A percentile compares a stretch with the other conserved stretches of the same genome.
Conservation (phyloP, 78 protist genomes). For the Salpingoeca rosetta region DNA sequence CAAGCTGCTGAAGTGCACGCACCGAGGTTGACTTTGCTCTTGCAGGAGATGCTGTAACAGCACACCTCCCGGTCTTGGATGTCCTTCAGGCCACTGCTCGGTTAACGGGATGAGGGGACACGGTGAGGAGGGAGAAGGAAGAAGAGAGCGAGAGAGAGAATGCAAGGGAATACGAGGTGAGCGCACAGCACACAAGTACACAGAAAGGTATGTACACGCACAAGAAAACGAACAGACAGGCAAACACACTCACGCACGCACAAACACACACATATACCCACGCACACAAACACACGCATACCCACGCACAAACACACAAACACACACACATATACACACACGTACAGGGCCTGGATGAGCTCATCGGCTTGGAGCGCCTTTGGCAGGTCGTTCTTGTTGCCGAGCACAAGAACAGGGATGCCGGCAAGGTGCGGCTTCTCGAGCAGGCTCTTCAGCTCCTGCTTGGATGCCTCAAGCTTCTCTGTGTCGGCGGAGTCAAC, state of each 20-base stretch:
- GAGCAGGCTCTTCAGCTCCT: conserved; percentile 68
- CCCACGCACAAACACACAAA: too few species aligned
- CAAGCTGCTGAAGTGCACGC: too few species aligned
- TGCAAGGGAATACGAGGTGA: background rate
- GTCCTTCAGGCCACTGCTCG: conserved; percentile 45
- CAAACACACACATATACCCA: background rate
- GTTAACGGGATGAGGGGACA: too few species aligned
- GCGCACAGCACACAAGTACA: background rate
- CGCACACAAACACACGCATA: background rate
- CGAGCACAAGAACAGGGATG: conserved; percentile 91
- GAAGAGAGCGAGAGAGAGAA: background rate
- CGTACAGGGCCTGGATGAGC: conserved; percentile 56
- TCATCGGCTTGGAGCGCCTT: conserved; percentile 51
- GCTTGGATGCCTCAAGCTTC: conserved; percentile 51
- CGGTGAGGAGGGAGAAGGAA: background rate
- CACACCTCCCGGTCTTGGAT: conserved; percentile 75
- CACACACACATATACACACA: background rate
- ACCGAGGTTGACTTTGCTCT: conserved; percentile 67
- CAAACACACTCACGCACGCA: background rate
- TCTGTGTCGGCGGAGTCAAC: conserved; percentile 79
- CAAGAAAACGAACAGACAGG: background rate
- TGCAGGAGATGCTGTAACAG: conserved; percentile 81
- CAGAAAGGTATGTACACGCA: background rate
- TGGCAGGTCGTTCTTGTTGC: conserved; percentile 92
- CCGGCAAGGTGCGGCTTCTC: conserved; percentile 74